These are phyloP conservation scores for Periconia sp. DNA, from an alignment of 2,329 filamentous ascomycete species.

Conservation along the genomic window DNA sequence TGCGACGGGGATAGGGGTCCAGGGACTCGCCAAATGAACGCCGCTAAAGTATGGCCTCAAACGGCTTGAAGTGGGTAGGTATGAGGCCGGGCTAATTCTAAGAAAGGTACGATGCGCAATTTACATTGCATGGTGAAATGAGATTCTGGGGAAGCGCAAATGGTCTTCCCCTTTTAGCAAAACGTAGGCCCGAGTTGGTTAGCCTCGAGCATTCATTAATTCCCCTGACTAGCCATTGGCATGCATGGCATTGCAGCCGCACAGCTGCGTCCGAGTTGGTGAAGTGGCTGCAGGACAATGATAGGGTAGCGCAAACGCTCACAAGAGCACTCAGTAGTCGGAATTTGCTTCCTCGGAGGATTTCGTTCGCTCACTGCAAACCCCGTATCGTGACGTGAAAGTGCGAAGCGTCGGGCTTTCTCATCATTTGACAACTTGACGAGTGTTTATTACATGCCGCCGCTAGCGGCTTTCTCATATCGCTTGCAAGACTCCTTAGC, in stretches of 20 bases:
- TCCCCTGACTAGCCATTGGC: conserved; percentile 14
- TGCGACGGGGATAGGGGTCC: conserved; percentile 31
- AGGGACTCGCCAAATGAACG: conserved; percentile 23
- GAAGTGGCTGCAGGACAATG: conserved; percentile 1
- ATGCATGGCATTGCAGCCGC: conserved; percentile 6
- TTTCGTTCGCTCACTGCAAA: neutral
- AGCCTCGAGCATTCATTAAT: conserved; percentile 1
- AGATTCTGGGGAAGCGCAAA: conserved; percentile 27
- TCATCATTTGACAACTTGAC: neutral
- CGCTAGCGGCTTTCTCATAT: neutral
- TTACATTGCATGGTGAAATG: conserved; percentile 27
- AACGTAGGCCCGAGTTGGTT: neutral
- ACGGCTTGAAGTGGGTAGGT: conserved; percentile 19
- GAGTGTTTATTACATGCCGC: neutral
- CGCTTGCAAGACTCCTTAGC: neutral
- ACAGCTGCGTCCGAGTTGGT: conserved; percentile 11
- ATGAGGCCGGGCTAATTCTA: conserved; percentile 20
- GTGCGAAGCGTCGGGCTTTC: neutral
- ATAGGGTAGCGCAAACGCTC: conserved; percentile 1
- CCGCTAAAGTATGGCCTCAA: conserved; percentile 28
- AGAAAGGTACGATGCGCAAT: conserved; percentile 27
- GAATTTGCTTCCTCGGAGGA: neutral
- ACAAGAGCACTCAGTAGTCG: neutral
- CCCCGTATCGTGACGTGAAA: neutral
- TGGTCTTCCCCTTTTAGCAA: conserved; percentile 1